Base-by-base conservation (phyloP, 2,329 filamentous ascomycete species). In the Triangularia setosa region DNA sequence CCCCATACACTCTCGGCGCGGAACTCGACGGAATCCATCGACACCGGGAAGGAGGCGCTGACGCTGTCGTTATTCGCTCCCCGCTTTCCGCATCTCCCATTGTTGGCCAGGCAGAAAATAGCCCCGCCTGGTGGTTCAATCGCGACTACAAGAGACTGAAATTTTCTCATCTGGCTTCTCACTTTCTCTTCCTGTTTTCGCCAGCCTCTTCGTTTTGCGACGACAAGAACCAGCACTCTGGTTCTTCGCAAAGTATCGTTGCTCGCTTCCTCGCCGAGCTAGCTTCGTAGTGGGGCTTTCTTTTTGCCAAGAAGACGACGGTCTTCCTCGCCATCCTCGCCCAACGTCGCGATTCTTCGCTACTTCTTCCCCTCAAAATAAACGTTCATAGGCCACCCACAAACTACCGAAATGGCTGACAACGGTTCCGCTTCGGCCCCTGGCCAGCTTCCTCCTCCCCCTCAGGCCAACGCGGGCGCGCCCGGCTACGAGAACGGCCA, bases 401-500 rank as follows among this genome's bases (percentile, higher is more conserved):
- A 61, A 65, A 72, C 78, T 80, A 48, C 52, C 44, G 65, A 79
- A 76, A 96, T 97, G 93, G 88, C 92, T 80, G 92, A 97, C 75
- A 86, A 85, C 80, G 84, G 86, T 75, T 80, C 87, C 76, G 80
- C 87, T 71, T 78, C 88, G 68, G 80, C 83, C 72, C 78, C 85
- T 70, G 81, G 86, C 67, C 86, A 90, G 78, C 86, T 93, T 71
- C 88, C 90, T 60, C 86, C 87, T 67, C 87, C 88, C 68, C 85
- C 89, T 63, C 87, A 90, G 76, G 79, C 85, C 67, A 85, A 89
- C 72, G 82, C 87, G 71, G 89, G 87, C 74, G 88, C 89, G 70
- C 88, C 91, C 71, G 91, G 90, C 75, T 93, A 90, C 78, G 91
- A 93, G 75, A 87, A 87, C 75, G 84, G 85, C 71, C 90, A 92